A percentile compares a stretch with the other conserved stretches of the same genome.
phyloP scores from a whole-genome alignment of 1,284 basidiomycete genomes.

The Irpex rosettiformis region DNA sequence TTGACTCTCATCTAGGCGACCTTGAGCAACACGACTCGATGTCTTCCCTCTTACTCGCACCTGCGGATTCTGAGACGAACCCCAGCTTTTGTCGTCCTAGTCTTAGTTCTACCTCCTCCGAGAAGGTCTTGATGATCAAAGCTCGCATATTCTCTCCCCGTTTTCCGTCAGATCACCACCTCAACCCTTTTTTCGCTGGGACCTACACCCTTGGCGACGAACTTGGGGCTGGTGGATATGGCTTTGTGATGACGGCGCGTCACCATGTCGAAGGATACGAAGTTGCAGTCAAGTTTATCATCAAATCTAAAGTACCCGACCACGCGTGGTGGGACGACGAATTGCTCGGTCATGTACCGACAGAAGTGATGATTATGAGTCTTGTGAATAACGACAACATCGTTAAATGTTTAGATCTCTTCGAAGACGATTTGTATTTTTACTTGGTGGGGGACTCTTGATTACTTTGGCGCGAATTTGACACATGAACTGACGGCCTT shows the following conservation, averaged over 20 bases:
- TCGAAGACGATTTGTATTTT: constrained; percentile 80
- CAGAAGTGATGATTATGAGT: constrained; percentile 78
- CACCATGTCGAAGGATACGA: constrained; percentile 55
- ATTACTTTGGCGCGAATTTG: constrained; percentile 4
- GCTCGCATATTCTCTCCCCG: constrained; percentile 47
- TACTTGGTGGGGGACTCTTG: constrained; percentile 58
- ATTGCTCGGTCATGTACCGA: constrained; percentile 60
- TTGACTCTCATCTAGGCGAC: constrained; percentile 11
- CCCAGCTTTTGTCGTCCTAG: neutral
- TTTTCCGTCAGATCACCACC: constrained; percentile 58
- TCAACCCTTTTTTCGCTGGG: constrained; percentile 65
- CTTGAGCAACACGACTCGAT: constrained; percentile 2
- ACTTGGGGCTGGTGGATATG: constrained; percentile 88
- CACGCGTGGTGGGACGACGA: constrained; percentile 78
- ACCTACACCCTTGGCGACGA: constrained; percentile 74
- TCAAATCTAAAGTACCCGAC: constrained; percentile 78
- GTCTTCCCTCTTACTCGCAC: constrained; percentile 18
- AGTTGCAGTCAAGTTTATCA: constrained; percentile 93
- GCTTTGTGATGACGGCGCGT: constrained; percentile 83
- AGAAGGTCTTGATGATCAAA: constrained; percentile 20
- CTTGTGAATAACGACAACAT: constrained; percentile 78
- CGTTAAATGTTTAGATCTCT: constrained; percentile 79
- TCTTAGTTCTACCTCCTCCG: constrained; percentile 14
- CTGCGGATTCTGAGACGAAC: constrained; percentile 5
- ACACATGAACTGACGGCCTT: neutral